These are phyloP conservation scores for Candida sp. DNA, from an alignment of 1,139 yeast species.

Conservation along the genomic window DNA sequence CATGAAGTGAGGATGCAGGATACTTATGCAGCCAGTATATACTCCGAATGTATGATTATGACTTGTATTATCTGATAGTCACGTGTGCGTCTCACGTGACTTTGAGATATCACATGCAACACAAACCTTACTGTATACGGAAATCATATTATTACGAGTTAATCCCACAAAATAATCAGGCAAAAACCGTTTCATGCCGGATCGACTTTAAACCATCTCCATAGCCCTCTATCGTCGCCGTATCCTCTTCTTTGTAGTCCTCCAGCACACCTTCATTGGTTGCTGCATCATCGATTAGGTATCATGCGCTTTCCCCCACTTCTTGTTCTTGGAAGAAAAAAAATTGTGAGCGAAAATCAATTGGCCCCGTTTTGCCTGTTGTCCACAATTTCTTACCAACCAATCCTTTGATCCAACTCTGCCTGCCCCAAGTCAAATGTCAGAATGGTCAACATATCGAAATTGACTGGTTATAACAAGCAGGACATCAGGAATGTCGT, in stretches of 20 bases:
- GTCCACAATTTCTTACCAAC: background rate
- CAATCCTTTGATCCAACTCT: background rate
- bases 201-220: too few species aligned
- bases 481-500: constrained; percentile 40
- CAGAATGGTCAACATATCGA: constrained; percentile 39
- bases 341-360: background rate
- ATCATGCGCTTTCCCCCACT: background rate
- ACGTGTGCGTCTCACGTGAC: background rate
- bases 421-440: background rate
- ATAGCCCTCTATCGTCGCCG: too few species aligned
- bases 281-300: too few species aligned
- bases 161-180: background rate
- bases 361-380: background rate
- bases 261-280: too few species aligned
- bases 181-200: background rate
- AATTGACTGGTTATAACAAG: constrained; percentile 35
- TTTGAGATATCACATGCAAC: background rate
- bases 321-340: background rate
- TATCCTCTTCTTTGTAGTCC: too few species aligned
- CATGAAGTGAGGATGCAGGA: too few species aligned
- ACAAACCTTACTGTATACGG: background rate
- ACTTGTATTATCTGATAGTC: background rate
- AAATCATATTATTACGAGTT: background rate
- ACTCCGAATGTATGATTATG: background rate
- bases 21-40: too few species aligned